phyloP scores from a whole-genome alignment of 75 land plant species.

The Cryptomeria japonica region DNA sequence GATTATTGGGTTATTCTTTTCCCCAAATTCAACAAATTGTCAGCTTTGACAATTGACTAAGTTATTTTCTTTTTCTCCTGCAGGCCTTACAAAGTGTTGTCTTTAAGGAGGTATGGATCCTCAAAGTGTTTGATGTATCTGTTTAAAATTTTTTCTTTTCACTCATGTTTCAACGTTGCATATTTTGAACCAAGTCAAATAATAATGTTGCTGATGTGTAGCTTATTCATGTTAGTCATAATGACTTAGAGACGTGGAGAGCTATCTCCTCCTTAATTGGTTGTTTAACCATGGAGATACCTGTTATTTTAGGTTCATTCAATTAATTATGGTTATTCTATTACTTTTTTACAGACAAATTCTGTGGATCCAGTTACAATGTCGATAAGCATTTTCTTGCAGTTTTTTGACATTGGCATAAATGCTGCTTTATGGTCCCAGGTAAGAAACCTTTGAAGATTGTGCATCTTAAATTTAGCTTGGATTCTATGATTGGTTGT shows the following conservation, averaged over 20 bases:
- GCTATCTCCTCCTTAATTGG: neutral
- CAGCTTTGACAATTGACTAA: neutral
- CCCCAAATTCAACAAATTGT: neutral
- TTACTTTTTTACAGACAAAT: constrained; percentile 50
- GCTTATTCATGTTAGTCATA: neutral
- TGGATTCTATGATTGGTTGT: neutral
- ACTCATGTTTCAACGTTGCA: neutral
- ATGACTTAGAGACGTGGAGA: neutral
- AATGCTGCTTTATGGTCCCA: constrained; percentile 78
- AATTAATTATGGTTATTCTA: neutral
- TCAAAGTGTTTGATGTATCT: neutral
- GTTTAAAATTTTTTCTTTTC: neutral
- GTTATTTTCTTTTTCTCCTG: constrained; percentile 16
- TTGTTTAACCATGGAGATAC: neutral
- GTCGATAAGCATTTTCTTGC: constrained; percentile 69
- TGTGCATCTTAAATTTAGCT: neutral
- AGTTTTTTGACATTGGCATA: constrained; percentile 88
- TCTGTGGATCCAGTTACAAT: constrained; percentile 83
- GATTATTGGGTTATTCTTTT: neutral
- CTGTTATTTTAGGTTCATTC: neutral
- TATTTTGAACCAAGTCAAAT: neutral
- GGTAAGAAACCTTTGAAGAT: constrained; percentile 28
- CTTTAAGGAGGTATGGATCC: constrained; percentile 64
- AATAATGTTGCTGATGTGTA: neutral
- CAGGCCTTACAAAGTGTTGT: constrained; percentile 90